Evolutionary conservation across 1,284 basidiomycete genomes (phyloP), one percentile per base, ranked within the genome.

Genomic region (Rhizoctonia solani): DNA sequence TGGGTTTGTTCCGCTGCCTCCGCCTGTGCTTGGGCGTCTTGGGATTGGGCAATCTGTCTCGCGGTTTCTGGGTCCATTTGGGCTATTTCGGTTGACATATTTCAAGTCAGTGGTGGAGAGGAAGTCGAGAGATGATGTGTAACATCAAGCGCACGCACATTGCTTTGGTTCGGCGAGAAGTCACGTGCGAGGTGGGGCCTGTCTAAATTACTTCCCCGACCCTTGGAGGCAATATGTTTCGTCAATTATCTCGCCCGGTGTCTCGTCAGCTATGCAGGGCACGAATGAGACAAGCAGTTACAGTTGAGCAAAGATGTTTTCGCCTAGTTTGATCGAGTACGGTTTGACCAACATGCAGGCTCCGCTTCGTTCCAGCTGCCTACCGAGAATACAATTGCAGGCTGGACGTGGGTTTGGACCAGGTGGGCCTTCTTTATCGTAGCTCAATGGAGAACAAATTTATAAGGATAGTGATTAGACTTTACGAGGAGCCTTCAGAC

Each of bases 21-120:
- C 21, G 58, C 58, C 34, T 61, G 58, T 14, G 47, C 39, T 25
- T 61, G 58, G 9, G 58, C 58, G 29, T 61, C 58, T 14, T 30
- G 46, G 23, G 58, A 61, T 23, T 50, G 44, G 19, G 46, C 58
- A 4, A 61, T 61, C 50, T 61, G 58, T n/a, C 39, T 49, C 3
- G 47, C 46, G 2, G 50, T 29, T 13, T 61, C 58, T 3, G 58
- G 58, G 19, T 61, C 58, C 39, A 19, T 19, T 14, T 46, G 9
- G 37, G 37, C 21, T 19, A 46, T 46, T 19, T 9, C 44, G 19
- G 6, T 16, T 50, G 46, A 4, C 44, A 37, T 23, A 9, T 23
- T 32, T 34, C n/a, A 34, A 30, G 5, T 46, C 30, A 13, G 55
- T 19, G 32, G n/a, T 19, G 58, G 39, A 29, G 29, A 23, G 30